These are phyloP conservation scores for Fraxinus platypoda DNA, from an alignment of 305 asterid genomes.

Conservation along the genomic window DNA sequence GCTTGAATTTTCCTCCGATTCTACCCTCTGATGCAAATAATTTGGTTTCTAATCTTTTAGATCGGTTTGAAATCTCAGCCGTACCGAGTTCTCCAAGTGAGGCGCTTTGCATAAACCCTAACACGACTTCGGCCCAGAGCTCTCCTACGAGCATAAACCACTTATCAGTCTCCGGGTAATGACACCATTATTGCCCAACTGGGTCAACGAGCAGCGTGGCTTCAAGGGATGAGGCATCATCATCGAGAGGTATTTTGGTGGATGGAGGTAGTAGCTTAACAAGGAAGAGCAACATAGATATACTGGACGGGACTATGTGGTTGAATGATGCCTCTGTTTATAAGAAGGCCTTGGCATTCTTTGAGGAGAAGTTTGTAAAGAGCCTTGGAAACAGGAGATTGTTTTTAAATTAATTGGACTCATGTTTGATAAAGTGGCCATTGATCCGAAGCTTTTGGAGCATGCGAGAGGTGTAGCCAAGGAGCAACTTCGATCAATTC, in stretches of 20 bases:
- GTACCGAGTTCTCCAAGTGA: slow-evolving; percentile 59
- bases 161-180: slow-evolving; percentile 45
- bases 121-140: slow-evolving; percentile 50
- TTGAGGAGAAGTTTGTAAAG: slow-evolving; percentile 74
- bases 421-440: slow-evolving; percentile 50
- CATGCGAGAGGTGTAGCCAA: slow-evolving; percentile 73
- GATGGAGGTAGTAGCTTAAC: slow-evolving; percentile 49
- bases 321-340: slow-evolving; percentile 31
- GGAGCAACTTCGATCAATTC: slow-evolving; percentile 71
- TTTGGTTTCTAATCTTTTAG: slow-evolving; percentile 60
- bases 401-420: slow-evolving; percentile 68
- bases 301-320: slow-evolving; percentile 38
- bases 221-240: slow-evolving; percentile 40
- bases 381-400: slow-evolving; percentile 78
- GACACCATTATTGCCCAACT: slow-evolving; percentile 34
- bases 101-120: slow-evolving; percentile 33
- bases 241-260: slow-evolving; percentile 34
- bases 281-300: slow-evolving; percentile 69
- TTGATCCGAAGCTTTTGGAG: slow-evolving; percentile 68
- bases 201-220: slow-evolving; percentile 41
- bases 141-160: slow-evolving; percentile 51
- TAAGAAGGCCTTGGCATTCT: slow-evolving; percentile 46
- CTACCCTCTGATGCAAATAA: slow-evolving; percentile 65
- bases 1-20: slow-evolving; percentile 72
- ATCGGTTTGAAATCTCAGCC: slow-evolving; percentile 51